Conservation (phyloP, 108 stramenopile genomes). For the Cyclotella kingstonii region DNA sequence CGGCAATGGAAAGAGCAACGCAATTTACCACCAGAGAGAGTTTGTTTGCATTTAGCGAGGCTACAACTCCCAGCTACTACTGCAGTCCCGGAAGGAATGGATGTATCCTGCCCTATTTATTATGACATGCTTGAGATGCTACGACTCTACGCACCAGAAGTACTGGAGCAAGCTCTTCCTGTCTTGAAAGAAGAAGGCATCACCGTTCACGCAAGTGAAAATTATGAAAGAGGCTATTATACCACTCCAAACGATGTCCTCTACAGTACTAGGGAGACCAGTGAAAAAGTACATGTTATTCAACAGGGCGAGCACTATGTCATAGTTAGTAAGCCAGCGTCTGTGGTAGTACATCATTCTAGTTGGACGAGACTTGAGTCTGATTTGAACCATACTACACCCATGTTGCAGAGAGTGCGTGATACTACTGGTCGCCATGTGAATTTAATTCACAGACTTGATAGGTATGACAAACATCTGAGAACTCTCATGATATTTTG, state of each 20-base stretch:
- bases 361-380: slow-evolving; percentile 25
- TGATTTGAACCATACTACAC: slow-evolving; percentile 15
- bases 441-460: slow-evolving; percentile 50
- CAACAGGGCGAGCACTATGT: slow-evolving; percentile 34
- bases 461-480: slow-evolving; percentile 12
- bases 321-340: slow-evolving; percentile 35
- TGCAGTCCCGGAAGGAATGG: slow-evolving; percentile 57
- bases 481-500: too few species aligned
- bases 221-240: slow-evolving; percentile 41
- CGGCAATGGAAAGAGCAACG: slow-evolving; percentile 62
- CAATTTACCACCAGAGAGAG: slow-evolving; percentile 67
- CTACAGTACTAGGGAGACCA: not conserved
- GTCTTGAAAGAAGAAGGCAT: slow-evolving; percentile 68
- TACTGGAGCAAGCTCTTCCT: slow-evolving; percentile 51
- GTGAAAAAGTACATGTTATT: slow-evolving; percentile 29
- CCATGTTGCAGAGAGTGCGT: slow-evolving; percentile 51
- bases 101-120: slow-evolving; percentile 55
- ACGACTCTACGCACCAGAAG: slow-evolving; percentile 57
- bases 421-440: slow-evolving; percentile 39
- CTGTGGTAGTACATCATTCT: slow-evolving; percentile 38
- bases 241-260: slow-evolving; percentile 22
- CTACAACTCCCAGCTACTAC: slow-evolving; percentile 53
- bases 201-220: slow-evolving; percentile 23
- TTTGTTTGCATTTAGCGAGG: slow-evolving; percentile 64
- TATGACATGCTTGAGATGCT: slow-evolving; percentile 72